phyloP scores from a whole-genome alignment of 495 filamentous ascomycete species.

The Penicillium silybi region DNA sequence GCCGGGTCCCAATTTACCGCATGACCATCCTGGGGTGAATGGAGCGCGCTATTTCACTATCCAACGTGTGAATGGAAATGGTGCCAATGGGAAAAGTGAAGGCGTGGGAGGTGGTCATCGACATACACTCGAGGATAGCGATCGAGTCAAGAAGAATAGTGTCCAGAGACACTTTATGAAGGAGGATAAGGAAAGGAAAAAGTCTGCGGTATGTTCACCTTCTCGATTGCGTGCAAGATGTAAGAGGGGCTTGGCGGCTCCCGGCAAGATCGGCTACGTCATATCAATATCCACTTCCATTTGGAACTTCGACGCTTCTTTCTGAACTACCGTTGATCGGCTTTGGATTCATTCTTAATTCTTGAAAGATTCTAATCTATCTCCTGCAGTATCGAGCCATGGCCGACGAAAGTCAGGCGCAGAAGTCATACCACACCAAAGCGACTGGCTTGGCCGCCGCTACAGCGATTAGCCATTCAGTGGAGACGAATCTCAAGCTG shows the following conservation, averaged over 20 bases:
- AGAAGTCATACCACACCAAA: slow-evolving; percentile 80
- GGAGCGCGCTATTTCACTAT: slow-evolving; percentile 65
- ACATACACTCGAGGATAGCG: slow-evolving; percentile 73
- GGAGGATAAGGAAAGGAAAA: slow-evolving; percentile 65
- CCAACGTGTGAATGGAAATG: slow-evolving; percentile 74
- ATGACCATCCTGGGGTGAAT: slow-evolving; percentile 40
- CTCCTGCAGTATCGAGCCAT: slow-evolving; percentile 32
- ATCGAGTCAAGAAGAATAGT: slow-evolving; percentile 82
- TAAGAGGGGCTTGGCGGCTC: slow-evolving; percentile 6
- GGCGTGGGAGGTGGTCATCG: slow-evolving; percentile 65
- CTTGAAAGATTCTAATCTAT: slow-evolving; percentile 2
- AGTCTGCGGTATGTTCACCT: slow-evolving; percentile 52
- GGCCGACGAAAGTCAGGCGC: slow-evolving; percentile 42
- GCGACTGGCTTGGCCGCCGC: slow-evolving; percentile 70
- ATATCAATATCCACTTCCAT: slow-evolving; percentile 7
- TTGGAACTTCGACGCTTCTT: neutral
- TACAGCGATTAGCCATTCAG: slow-evolving; percentile 70
- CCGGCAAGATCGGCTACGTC: slow-evolving; percentile 25
- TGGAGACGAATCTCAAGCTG: slow-evolving; percentile 71
- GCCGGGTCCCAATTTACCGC: slow-evolving; percentile 31
- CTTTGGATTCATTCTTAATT: neutral
- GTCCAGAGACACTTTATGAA: slow-evolving; percentile 64
- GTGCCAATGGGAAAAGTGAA: slow-evolving; percentile 66
- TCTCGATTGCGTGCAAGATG: slow-evolving; percentile 6
- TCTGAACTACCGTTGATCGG: neutral